Percentiles rank a stretch among this genome's conserved stretches.
Evolutionary conservation across 2,329 filamentous ascomycete genomes (phyloP).

Genomic region (Fonsecaea pedrosoi): DNA sequence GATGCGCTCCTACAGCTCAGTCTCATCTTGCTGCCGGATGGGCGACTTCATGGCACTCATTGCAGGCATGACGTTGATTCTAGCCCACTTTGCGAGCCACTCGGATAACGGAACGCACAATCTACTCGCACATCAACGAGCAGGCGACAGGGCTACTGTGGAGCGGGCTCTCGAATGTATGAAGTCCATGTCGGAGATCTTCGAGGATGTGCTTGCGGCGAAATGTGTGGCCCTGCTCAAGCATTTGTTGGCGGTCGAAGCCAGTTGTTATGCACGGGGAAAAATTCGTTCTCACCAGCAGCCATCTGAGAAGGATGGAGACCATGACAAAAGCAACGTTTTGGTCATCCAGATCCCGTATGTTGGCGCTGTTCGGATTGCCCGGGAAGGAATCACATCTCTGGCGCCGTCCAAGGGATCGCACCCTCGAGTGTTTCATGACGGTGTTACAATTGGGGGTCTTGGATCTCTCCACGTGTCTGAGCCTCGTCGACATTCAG

Average conservation of each 20-base stretch:
- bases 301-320: conserved; percentile 44
- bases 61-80: conserved; percentile 35
- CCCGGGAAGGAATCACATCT: conserved; percentile 24
- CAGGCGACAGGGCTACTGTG: conserved; percentile 50
- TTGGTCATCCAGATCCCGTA: conserved; percentile 54
- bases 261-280: no score
- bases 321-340: conserved; percentile 36
- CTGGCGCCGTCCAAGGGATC: background rate
- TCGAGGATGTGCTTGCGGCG: conserved; percentile 47
- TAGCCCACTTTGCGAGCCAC: conserved; percentile 42
- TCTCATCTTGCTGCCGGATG: conserved; percentile 40
- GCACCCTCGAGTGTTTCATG: background rate
- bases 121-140: conserved; percentile 49
- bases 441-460: background rate
- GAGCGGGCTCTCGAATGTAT: conserved; percentile 40
- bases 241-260: no score
- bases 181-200: conserved; percentile 43
- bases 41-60: conserved; percentile 43
- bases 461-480: no score
- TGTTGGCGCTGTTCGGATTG: conserved; percentile 51
- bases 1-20: conserved; percentile 27
- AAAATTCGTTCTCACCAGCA: no score
- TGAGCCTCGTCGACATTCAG: background rate
- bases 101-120: conserved; percentile 31
- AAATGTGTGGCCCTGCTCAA: no score